Conservation (phyloP, 73 alveolate genomes). For the Stentor coeruleus region DNA sequence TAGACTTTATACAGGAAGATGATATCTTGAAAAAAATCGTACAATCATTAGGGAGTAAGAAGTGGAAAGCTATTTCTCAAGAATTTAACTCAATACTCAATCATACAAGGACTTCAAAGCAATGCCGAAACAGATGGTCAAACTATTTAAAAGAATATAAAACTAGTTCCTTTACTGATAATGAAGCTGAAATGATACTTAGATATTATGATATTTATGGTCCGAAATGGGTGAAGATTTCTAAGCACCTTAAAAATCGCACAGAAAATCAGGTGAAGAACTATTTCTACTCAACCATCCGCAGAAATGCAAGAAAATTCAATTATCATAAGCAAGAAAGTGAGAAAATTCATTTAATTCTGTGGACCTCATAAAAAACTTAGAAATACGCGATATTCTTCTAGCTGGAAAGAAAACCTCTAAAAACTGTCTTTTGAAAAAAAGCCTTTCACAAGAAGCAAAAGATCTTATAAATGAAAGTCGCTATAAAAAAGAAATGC, state of each 20-base stretch:
- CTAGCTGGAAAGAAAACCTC: not conserved
- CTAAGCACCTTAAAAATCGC: not conserved
- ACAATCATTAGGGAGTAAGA: conserved; percentile 42
- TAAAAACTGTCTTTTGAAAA: too few relatives aligned
- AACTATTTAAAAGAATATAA: too few relatives aligned
- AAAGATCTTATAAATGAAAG: too few relatives aligned
- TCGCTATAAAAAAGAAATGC: too few relatives aligned
- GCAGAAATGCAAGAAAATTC: not conserved
- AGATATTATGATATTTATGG: too few relatives aligned
- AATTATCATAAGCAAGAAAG: too few relatives aligned
- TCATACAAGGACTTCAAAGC: not conserved
- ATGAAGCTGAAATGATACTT: too few relatives aligned
- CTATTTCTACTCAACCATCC: not conserved
- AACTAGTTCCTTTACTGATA: too few relatives aligned
- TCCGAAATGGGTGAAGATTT: not conserved
- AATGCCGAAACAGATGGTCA: not conserved
- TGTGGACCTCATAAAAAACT: too few relatives aligned
- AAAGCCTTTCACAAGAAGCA: too few relatives aligned
- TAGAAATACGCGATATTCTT: not conserved
- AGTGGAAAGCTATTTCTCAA: not conserved
- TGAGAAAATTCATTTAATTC: too few relatives aligned
- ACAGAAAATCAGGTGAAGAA: not conserved
- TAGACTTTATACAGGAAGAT: conserved; percentile 27
- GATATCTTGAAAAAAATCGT: conserved; percentile 52
- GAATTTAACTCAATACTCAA: not conserved